phyloP scores from a whole-genome alignment of 228 moss, liverwort and hornwort species.

The Sphagnum magellanicum region DNA sequence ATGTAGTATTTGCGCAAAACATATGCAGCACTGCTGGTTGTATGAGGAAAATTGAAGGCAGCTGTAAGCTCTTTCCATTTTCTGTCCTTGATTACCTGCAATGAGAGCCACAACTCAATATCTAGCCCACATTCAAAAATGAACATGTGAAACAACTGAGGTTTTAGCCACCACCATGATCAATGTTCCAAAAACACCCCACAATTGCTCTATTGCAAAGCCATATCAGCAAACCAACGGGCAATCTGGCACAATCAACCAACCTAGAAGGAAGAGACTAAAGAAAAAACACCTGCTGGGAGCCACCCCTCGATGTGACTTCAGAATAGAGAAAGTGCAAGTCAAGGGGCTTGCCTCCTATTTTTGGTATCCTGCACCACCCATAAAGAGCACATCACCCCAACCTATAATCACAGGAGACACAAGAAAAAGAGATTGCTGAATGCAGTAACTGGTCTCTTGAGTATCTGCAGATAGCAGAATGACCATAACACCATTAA shows the following conservation, averaged over 20 bases:
- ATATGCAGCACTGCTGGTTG: constrained; percentile 92
- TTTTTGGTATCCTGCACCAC: constrained; percentile 71
- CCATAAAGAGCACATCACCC: neutral
- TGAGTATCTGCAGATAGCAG: neutral
- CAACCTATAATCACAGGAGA: neutral
- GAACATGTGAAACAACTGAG: too few relatives aligned
- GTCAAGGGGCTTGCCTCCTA: constrained; percentile 83
- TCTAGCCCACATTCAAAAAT: too few relatives aligned
- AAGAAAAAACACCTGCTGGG: constrained; percentile 57
- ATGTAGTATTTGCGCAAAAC: constrained; percentile 84
- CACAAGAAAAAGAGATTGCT: neutral
- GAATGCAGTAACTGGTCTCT: neutral
- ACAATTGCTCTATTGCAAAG: too few relatives aligned
- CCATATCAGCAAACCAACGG: neutral
- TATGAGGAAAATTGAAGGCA: constrained; percentile 61
- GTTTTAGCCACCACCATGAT: constrained; percentile 4
- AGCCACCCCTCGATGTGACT: constrained; percentile 84
- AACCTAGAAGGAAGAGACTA: neutral
- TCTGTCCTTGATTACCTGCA: constrained; percentile 87
- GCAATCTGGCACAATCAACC: neutral
- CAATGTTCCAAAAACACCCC: constrained; percentile 9
- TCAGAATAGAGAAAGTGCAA: constrained; percentile 79
- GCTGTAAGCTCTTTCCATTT: constrained; percentile 96
- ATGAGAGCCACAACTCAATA: neutral
- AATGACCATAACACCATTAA: neutral